Percentiles rank a stretch among this genome's conserved stretches.
These are phyloP conservation scores for Fusarium verticillioides DNA, from an alignment of 2,329 filamentous ascomycete species.

Conservation along the genomic window DNA sequence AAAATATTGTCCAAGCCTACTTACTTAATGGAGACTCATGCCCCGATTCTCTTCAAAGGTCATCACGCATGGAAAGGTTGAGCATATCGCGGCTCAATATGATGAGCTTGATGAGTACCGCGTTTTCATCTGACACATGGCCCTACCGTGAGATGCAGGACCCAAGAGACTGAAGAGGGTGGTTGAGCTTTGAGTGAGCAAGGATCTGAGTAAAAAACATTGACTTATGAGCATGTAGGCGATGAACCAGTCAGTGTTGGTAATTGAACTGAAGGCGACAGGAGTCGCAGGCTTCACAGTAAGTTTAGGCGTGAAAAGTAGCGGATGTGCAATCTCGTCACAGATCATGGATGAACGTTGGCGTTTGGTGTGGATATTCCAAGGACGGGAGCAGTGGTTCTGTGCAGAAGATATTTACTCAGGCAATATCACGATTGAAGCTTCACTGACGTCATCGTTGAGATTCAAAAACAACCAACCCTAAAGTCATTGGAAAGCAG, in stretches of 20 bases:
- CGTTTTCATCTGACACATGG: not conserved
- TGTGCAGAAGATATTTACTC: not conserved
- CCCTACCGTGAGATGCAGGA: not conserved
- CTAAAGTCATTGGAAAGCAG: too few relatives aligned
- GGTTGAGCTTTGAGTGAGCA: not conserved
- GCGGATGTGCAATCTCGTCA: not conserved
- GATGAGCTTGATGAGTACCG: not conserved
- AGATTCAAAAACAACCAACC: too few relatives aligned
- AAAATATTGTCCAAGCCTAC: too few relatives aligned
- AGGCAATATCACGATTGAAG: not conserved
- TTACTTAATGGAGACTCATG: too few relatives aligned
- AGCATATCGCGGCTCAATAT: too few relatives aligned
- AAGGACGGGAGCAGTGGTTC: fast-evolving
- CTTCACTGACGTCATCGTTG: not conserved
- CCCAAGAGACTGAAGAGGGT: not conserved
- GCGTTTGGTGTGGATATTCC: fast-evolving
- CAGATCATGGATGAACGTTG: not conserved
- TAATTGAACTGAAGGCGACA: not conserved
- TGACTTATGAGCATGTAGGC: not conserved
- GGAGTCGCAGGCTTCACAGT: not conserved
- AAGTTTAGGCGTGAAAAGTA: not conserved
- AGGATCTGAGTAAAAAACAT: not conserved
- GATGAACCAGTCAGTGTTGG: not conserved
- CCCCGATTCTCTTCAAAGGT: too few relatives aligned
- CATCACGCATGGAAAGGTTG: not conserved